Evolutionary conservation across 2,329 filamentous ascomycete species (phyloP), one percentile per base, ranked within the genome.

Genomic region (Allantophomopsis cytisporea): DNA sequence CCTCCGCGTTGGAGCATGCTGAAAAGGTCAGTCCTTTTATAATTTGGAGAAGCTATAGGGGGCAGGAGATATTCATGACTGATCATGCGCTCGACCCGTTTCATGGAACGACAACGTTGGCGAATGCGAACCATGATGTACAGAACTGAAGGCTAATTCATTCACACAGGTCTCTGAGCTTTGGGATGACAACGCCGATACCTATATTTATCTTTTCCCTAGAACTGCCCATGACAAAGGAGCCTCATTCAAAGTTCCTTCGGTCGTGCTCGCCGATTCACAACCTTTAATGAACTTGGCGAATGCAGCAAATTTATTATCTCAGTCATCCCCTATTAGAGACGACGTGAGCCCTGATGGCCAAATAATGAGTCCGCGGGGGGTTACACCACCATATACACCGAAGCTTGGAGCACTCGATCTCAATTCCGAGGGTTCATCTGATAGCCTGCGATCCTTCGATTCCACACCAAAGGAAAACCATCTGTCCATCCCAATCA

Each of bases 111-210:
- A 28, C 23, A 10, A 28, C 23, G 10, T 28, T 28, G 23, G 8
- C 7, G 10, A 12, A 4, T 4, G 23, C 23, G 10, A 28, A 28
- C 11, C 8, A 28, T 28, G 23, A 4, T 28, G 10, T 28, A 8
- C 4, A 28, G 23, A 10, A 28, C 23, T 28, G 11, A 23, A 28
- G 31, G 31, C 18, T 35, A 38, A 28, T 41, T 35, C 50, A 40
- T n/a, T 41, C 36, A 39, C 39, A 31, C 39, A 77, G 73, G 71
- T 80, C 4, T 73, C 76, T 2, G 77, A 81, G 53, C 56, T 82
- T 15, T 81, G 77, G 77, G 72, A 76, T 46, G 73, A 79, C 40
- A 60, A 55, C 38, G 75, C 71, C 31, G 68, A 68, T 43, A 65
- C 78, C 17, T 61, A 65, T 38, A 65, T 82, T 15, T 74, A 75